Evolutionary conservation across 2,329 filamentous ascomycete genomes (phyloP).

Genomic region (Trichoderma atroviride): DNA sequence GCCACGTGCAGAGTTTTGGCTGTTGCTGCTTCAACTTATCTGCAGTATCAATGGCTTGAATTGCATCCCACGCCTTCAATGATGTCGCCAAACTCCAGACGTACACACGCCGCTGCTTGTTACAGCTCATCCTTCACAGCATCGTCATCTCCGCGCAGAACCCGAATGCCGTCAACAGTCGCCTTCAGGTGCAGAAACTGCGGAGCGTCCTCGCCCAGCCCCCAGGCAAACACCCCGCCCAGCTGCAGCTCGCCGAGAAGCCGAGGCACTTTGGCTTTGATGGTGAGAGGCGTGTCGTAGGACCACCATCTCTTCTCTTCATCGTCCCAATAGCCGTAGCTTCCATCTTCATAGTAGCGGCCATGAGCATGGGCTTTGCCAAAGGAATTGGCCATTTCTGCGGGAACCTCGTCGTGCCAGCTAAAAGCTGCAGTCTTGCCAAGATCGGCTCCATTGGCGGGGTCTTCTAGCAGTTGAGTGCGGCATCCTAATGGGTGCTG

Average conservation of each 20-base stretch:
- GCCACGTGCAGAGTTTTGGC: not conserved
- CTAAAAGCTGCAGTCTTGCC: conserved; percentile 63
- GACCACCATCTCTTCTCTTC: conserved; percentile 69
- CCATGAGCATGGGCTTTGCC: conserved; percentile 55
- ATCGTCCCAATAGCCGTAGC: conserved; percentile 69
- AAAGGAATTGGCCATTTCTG: conserved; percentile 60
- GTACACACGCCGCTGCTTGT: not conserved
- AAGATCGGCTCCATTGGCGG: conserved; percentile 57
- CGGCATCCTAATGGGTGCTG: conserved; percentile 55
- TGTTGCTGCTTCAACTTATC: too few species aligned
- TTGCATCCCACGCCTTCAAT: too few species aligned
- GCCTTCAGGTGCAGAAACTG: conserved; percentile 46
- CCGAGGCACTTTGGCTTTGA: conserved; percentile 62
- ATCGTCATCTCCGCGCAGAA: not conserved
- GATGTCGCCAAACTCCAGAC: too few species aligned
- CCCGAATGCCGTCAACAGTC: conserved; percentile 35
- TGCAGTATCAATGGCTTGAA: too few species aligned
- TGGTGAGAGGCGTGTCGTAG: conserved; percentile 66
- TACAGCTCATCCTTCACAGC: conserved; percentile 1
- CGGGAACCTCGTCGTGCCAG: conserved; percentile 58
- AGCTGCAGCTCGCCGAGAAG: conserved; percentile 60
- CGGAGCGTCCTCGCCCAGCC: conserved; percentile 67
- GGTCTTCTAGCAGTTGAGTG: conserved; percentile 60
- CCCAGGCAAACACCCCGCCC: conserved; percentile 77
- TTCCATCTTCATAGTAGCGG: conserved; percentile 60